Conservation (phyloP, 1,139 yeast species). For the Scheffersomyces cryptocercus region DNA sequence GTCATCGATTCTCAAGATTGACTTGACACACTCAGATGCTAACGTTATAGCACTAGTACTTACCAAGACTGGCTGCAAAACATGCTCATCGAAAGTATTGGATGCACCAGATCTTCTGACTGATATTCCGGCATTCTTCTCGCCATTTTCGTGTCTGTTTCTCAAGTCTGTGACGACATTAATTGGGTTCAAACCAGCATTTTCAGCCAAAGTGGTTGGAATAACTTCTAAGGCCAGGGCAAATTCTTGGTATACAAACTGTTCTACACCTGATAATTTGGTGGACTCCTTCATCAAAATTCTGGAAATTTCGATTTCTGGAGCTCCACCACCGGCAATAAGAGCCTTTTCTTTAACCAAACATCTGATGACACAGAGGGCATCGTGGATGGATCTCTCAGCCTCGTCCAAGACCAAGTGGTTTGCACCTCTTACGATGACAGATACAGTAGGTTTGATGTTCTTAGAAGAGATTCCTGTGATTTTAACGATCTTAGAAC, state of each 20-base stretch:
- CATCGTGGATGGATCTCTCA: conserved; percentile 96
- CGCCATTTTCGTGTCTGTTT: conserved; percentile 89
- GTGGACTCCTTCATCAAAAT: conserved; percentile 76
- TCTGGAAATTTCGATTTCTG: conserved; percentile 92
- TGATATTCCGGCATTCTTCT: conserved; percentile 91
- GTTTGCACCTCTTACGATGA: conserved; percentile 95
- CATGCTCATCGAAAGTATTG: conserved; percentile 90
- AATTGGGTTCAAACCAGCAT: conserved; percentile 94
- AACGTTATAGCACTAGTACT: conserved; percentile 90
- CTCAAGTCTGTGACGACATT: conserved; percentile 94
- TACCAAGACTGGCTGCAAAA: conserved; percentile 93
- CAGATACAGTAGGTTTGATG: conserved; percentile 77
- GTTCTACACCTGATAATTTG: conserved; percentile 84
- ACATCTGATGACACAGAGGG: conserved; percentile 94
- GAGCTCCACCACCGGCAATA: conserved; percentile 99
- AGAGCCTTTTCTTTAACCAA: conserved; percentile 90
- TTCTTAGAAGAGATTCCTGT: conserved; percentile 72
- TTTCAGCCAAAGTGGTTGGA: conserved; percentile 96
- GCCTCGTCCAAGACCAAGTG: conserved; percentile 88
- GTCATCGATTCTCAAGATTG: conserved; percentile 93
- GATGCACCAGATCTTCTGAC: conserved; percentile 93
- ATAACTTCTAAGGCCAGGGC: conserved; percentile 95
- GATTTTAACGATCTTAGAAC: conserved; percentile 87
- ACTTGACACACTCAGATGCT: conserved; percentile 95
- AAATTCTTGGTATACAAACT: conserved; percentile 92